Evolutionary conservation across 306 rosid species (phyloP).

Genomic region (Betula pendula): DNA sequence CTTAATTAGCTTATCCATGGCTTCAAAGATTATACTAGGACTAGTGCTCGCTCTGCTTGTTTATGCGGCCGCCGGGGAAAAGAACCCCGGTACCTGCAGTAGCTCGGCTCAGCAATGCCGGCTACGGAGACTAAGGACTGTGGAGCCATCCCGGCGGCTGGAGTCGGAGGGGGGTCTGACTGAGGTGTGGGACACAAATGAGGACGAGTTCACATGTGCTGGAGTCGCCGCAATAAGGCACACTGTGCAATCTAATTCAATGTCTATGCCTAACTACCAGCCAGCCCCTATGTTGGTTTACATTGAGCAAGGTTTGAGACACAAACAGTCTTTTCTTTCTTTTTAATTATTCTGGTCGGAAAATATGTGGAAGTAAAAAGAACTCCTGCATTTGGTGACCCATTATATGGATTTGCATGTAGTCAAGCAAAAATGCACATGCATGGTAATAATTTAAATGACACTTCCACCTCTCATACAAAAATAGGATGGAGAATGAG

Average conservation of each 20-base stretch:
- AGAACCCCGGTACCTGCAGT: not conserved
- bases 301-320: conserved; percentile 28
- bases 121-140: not conserved
- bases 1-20: conserved; percentile 12
- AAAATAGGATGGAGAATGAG: no score
- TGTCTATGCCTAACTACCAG: conserved; percentile 13
- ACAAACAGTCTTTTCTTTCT: no score
- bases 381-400: no score
- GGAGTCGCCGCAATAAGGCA: conserved; percentile 20
- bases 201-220: conserved; percentile 25
- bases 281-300: conserved; percentile 20
- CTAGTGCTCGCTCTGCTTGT: conserved; percentile 13
- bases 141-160: conserved; percentile 12
- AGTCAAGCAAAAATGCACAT: no score
- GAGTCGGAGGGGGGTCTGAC: conserved; percentile 26
- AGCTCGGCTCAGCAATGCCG: conserved; percentile 20
- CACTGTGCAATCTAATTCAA: conserved; percentile 16
- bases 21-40: not conserved
- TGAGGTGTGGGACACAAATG: conserved; percentile 20
- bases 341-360: no score
- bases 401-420: no score
- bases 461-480: no score
- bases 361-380: no score
- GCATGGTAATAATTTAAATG: no score
- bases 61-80: conserved; percentile 3